Base-by-base conservation (phyloP, 768 basidiomycete genomes). In the Leccinum subtestaceum region DNA sequence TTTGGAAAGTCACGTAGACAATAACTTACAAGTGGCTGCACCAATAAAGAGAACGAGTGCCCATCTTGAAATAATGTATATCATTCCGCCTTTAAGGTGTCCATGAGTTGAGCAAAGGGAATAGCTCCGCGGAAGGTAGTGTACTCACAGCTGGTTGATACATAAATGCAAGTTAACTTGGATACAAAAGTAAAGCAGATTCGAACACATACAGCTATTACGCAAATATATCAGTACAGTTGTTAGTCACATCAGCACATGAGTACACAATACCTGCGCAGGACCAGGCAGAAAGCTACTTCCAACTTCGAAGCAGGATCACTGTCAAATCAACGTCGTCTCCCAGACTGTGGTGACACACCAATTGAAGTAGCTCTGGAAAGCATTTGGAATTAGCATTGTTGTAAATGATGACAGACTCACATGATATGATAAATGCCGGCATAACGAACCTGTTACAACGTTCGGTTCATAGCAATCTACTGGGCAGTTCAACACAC, bases 381-480 rank as follows among this genome's bases (percentile, higher is more conserved):
- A 48, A 5, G 13, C 7, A 48, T 25, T 48, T 2, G 8, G 10
- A 47, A 10, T 59, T 8, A 57, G 52, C 23, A n/a, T 25, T 50
- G 10, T 7, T 2, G 27, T 17, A 1, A 17, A 29, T 23, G 2
- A 17, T 4, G 23, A 45, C 57, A n/a, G 17, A 13, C 29, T 31
- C 34, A 66, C 64, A 40, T n/a, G 21, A 52, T 29, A 6, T 11
- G 12, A 9, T 49, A 60, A 21, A 60, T 58, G 12, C 65, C 60
- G 6, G 13, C 23, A 23, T 66, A 66, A 19, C 65, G 65, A 19
- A 51, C 27, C 65, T 65, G 32, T 23, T 9, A 19, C 6, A 3
- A 21, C 0, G 36, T 19, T 27, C 27, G 40, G 21, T 31, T n/a
- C 25, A 13, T 1, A 10, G 6, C 2, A 9, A 27, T 21, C 27